phyloP scores from a whole-genome alignment of 2,329 filamentous ascomycete genomes.

The Sarocladiaceae sp. region DNA sequence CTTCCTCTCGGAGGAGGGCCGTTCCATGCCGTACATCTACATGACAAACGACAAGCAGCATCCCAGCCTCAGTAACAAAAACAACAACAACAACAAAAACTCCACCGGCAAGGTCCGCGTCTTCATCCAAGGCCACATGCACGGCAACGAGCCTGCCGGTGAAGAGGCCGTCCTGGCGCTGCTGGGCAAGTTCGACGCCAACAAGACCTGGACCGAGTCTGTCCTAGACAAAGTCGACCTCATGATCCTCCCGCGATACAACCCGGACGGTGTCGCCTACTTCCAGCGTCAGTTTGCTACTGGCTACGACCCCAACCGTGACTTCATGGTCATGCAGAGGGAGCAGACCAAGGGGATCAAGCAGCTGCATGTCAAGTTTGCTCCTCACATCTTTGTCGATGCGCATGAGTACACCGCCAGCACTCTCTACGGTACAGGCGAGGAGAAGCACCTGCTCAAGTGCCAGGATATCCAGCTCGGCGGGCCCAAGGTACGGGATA shows the following conservation, averaged over 20 bases:
- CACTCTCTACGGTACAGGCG: constrained; percentile 4
- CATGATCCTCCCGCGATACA: constrained; percentile 11
- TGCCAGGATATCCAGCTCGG: constrained; percentile 11
- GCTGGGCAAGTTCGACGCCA: constrained; percentile 10
- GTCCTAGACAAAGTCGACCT: constrained; percentile 11
- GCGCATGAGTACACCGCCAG: constrained; percentile 12
- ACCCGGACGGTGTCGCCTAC: constrained; percentile 12
- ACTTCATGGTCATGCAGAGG: constrained; percentile 11
- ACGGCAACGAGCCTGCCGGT: constrained; percentile 12
- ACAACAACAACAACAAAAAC: not conserved
- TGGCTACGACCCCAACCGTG: constrained; percentile 12
- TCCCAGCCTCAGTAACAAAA: not conserved
- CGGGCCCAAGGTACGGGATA: no score
- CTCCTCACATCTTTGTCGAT: constrained; percentile 12
- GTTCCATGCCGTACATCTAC: constrained; percentile 15
- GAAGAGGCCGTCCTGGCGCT: constrained; percentile 12
- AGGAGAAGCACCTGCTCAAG: constrained; percentile 7
- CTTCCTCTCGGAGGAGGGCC: constrained; percentile 16
- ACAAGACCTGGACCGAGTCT: constrained; percentile 9
- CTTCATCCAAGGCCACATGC: constrained; percentile 12
- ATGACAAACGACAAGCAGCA: constrained; percentile 9
- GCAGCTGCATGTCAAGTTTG: constrained; percentile 9
- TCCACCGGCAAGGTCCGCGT: constrained; percentile 10
- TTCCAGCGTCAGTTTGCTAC: constrained; percentile 12
- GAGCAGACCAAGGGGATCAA: constrained; percentile 11